These are phyloP conservation scores for Rostrohypoxylon terebratum DNA, from an alignment of 495 filamentous ascomycete species.

Conservation along the genomic window DNA sequence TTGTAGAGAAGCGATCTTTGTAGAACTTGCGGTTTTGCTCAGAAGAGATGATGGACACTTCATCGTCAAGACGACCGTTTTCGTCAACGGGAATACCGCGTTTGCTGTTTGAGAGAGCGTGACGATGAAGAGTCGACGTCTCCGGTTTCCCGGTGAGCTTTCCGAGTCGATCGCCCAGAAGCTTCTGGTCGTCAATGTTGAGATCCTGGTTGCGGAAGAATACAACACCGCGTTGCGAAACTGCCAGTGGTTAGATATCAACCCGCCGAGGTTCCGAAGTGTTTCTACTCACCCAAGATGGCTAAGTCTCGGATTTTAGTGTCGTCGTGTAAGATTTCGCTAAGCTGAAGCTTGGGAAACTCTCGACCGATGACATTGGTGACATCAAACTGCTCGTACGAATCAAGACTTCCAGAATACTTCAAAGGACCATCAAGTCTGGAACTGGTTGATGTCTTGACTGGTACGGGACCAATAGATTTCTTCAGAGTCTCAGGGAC, in stretches of 20 bases:
- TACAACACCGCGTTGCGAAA: slow-evolving; percentile 78
- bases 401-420: slow-evolving; percentile 73
- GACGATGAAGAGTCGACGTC: slow-evolving; percentile 67
- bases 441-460: slow-evolving; percentile 79
- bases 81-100: slow-evolving; percentile 61
- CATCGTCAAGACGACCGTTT: slow-evolving; percentile 70
- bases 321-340: slow-evolving; percentile 74
- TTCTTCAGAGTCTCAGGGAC: slow-evolving; percentile 56
- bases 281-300: slow-evolving; percentile 64
- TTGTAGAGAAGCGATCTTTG: slow-evolving; percentile 64
- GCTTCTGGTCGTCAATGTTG: slow-evolving; percentile 68
- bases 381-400: slow-evolving; percentile 71
- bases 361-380: slow-evolving; percentile 77
- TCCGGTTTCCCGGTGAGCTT: slow-evolving; percentile 74
- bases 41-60: slow-evolving; percentile 76
- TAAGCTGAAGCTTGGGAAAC: slow-evolving; percentile 69
- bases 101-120: slow-evolving; percentile 68
- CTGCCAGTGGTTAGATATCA: slow-evolving; percentile 55
- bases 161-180: slow-evolving; percentile 73
- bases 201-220: slow-evolving; percentile 80
- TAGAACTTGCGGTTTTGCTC: slow-evolving; percentile 73
- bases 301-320: slow-evolving; percentile 74
- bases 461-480: slow-evolving; percentile 65
- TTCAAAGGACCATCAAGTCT: slow-evolving; percentile 82
- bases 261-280: background rate